phyloP scores from a whole-genome alignment of 2,329 filamentous ascomycete genomes.

The Akanthomyces uredinophilus region DNA sequence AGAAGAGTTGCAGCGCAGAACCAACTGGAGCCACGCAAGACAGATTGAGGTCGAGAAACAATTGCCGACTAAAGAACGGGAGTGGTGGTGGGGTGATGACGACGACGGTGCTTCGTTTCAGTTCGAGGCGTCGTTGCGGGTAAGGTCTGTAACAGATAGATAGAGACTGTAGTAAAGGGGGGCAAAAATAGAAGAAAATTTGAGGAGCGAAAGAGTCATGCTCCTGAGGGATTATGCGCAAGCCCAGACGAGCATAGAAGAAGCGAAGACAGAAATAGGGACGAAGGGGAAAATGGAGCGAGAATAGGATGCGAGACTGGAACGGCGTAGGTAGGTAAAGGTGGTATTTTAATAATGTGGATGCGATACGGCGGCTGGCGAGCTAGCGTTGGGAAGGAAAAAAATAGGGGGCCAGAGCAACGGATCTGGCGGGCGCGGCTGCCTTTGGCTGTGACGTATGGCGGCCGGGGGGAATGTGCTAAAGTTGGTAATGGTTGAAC shows the following conservation, averaged over 20 bases:
- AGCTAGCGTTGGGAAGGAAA: constrained; percentile 9
- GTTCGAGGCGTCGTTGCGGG: constrained; percentile 2
- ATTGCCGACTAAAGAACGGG: not conserved
- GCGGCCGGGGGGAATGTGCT: not conserved
- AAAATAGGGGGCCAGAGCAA: constrained; percentile 14
- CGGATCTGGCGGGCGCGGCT: not conserved
- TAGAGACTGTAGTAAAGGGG: not conserved
- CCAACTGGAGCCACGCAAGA: not conserved
- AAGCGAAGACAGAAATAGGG: not conserved
- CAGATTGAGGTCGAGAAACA: not conserved
- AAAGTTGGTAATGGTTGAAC: not conserved
- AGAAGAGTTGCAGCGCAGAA: not conserved
- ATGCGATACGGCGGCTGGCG: constrained; percentile 9
- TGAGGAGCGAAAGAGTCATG: constrained; percentile 2
- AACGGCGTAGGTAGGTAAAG: constrained; percentile 10
- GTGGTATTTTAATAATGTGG: constrained; percentile 3
- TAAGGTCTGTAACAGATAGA: not conserved
- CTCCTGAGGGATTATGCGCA: not conserved
- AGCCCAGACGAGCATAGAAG: not conserved
- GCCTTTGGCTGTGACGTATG: constrained; percentile 8
- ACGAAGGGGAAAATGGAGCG: constrained; percentile 14
- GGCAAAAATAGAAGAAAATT: not conserved
- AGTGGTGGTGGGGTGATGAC: constrained; percentile 15
- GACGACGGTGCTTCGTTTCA: constrained; percentile 13
- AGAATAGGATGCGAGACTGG: constrained; percentile 1